Conservation (phyloP, 345 rosid genomes). For the Iberis pinnata region DNA sequence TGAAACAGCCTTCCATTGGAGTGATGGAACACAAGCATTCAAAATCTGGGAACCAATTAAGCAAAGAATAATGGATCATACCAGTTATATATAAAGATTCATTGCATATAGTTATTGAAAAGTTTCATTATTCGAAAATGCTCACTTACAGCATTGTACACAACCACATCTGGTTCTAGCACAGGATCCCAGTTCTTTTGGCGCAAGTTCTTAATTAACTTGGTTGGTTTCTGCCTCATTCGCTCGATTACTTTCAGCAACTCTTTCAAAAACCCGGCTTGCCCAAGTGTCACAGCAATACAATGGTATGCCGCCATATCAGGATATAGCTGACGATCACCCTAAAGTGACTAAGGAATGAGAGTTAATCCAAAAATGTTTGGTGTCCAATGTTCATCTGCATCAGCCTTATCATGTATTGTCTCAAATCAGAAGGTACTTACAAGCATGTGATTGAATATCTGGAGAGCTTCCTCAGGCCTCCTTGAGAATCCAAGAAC, state of each 20-base stretch:
- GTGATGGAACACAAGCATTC: constrained; percentile 80
- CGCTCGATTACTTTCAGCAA: constrained; percentile 60
- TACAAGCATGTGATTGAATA: constrained; percentile 77
- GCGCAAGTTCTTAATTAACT: constrained; percentile 35
- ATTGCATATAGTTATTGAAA: background rate
- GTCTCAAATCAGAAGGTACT: constrained; percentile 23
- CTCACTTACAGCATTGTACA: constrained; percentile 83
- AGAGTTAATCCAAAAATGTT: constrained; percentile 31
- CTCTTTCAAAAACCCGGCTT: constrained; percentile 70
- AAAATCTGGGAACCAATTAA: constrained; percentile 45
- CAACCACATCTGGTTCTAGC: constrained; percentile 82
- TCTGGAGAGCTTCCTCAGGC: constrained; percentile 62
- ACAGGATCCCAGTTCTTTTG: constrained; percentile 69
- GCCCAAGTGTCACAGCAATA: constrained; percentile 82
- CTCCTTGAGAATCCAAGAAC: constrained; percentile 67
- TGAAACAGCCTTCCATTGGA: constrained; percentile 82
- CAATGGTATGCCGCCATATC: constrained; percentile 87
- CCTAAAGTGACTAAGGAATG: constrained; percentile 40
- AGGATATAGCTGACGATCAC: constrained; percentile 66
- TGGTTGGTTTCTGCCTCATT: constrained; percentile 67
- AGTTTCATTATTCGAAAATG: constrained; percentile 2
- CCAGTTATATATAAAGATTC: constrained; percentile 4
- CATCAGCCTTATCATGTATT: background rate
- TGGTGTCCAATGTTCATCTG: background rate
- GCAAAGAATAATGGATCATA: constrained; percentile 8